Evolutionary conservation across 2,329 filamentous ascomycete genomes (phyloP).

Genomic region (Pseudopithomyces maydicus): DNA sequence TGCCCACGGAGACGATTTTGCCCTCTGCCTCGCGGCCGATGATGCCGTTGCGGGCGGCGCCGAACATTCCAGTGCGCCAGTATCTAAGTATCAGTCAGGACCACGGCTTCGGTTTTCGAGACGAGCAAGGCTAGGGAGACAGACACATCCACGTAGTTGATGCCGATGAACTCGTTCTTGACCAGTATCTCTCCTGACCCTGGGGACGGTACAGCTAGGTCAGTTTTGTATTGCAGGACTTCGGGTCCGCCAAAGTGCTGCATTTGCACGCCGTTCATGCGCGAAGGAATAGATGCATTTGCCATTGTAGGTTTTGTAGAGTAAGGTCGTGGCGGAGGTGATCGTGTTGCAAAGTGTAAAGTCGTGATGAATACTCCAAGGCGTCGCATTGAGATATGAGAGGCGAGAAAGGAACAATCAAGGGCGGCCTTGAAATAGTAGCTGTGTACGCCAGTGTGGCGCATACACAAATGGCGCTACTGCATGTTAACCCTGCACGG

Average conservation of each 20-base stretch:
- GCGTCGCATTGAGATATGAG: not conserved
- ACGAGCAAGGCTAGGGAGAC: slow-evolving; percentile 73
- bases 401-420: too few species aligned
- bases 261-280: slow-evolving; percentile 73
- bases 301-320: not conserved
- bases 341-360: slow-evolving; percentile 4
- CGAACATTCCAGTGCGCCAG: slow-evolving; percentile 8
- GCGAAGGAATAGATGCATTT: slow-evolving; percentile 49
- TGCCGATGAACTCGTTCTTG: slow-evolving; percentile 74
- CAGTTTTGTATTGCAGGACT: slow-evolving; percentile 70
- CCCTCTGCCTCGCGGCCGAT: slow-evolving; percentile 84
- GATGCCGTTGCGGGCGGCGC: slow-evolving; percentile 42
- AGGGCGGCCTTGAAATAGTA: too few species aligned
- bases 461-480: too few species aligned
- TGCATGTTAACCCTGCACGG: too few species aligned
- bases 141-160: slow-evolving; percentile 86
- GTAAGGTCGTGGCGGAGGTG: not conserved
- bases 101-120: slow-evolving; percentile 64
- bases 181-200: slow-evolving; percentile 73
- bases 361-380: not conserved
- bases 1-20: slow-evolving; percentile 66
- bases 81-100: slow-evolving; percentile 1
- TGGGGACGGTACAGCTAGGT: slow-evolving; percentile 70
- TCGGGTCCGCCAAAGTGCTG: slow-evolving; percentile 71
- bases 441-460: too few species aligned